Base-by-base conservation (phyloP, 2,329 filamentous ascomycete genomes). In the Beauveria sp. region DNA sequence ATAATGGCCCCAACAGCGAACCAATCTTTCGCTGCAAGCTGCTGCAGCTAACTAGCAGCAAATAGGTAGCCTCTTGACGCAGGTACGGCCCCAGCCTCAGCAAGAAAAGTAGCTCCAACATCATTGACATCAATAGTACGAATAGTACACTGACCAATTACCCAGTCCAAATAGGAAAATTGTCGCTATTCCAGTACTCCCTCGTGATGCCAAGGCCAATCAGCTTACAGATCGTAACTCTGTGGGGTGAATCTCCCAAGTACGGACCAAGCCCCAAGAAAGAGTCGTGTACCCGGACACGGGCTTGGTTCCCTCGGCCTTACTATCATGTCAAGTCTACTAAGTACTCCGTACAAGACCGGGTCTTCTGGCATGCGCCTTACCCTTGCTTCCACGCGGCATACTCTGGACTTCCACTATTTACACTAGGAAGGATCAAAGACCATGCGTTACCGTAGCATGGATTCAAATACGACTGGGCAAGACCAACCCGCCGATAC, bases 371-470 rank as follows among this genome's bases (percentile, higher is more conserved):
- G 40, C 28, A 60, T 40, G 24, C 57, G 48, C 38, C 48, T 43
- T 18, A 31, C 49, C 31, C 38, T 46, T 53, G 49, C 40, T 53
- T 42, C 58, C 40, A 26, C 28, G 10, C 26, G 58, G 20, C 38
- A 34, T 53, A 14, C 20, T 60, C 38, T n/a, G 24, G 28, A 46
- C 40, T 12, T 60, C 58, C 49, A 18, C 49, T 28, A 3, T 38
- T 38, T 38, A 16, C 8, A 53, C 49, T 61, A 54, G 59, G 50
- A 61, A 61, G 59, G 59, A 54, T 42, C 22, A 46, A 40, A 22
- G n/a, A 43, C 26, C 49, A 55, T 61, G 50, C 38, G 7, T 34
- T 7, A 5, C n/a, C 40, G 45, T 24, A 53, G 6, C 22, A 52
- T 52, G 49, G 40, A 16, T 42, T 24, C 22, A 16, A 53, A 61